phyloP scores from a whole-genome alignment of 768 basidiomycete species.

The Kwoniella shandongensis region DNA sequence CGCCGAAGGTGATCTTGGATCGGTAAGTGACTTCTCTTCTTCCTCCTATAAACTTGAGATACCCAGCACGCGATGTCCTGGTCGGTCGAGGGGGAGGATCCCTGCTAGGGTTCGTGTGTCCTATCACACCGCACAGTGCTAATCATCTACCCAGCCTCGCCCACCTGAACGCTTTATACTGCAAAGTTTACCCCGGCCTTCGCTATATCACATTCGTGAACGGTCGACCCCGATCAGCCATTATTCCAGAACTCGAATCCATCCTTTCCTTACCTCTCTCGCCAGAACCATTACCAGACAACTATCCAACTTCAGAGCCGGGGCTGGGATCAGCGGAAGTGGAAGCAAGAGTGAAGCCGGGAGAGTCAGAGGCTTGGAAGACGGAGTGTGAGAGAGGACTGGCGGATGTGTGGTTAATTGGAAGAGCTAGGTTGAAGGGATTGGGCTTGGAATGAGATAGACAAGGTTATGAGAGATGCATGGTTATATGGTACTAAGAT shows the following conservation, averaged over 20 bases:
- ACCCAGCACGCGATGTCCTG: no score
- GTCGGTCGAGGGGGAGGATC: no score
- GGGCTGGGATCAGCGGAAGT: slow-evolving; percentile 19
- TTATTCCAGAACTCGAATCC: slow-evolving; percentile 78
- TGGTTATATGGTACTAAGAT: background rate
- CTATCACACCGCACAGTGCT: background rate
- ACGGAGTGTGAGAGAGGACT: slow-evolving; percentile 72
- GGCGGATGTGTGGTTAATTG: slow-evolving; percentile 71
- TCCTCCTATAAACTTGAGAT: no score
- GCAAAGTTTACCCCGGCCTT: slow-evolving; percentile 68
- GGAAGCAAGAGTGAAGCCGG: background rate
- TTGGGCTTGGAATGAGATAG: slow-evolving; percentile 19
- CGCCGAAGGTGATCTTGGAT: slow-evolving; percentile 70
- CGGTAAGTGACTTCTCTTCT: slow-evolving; percentile 54
- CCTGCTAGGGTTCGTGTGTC: no score
- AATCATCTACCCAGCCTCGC: slow-evolving; percentile 55
- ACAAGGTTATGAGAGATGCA: background rate
- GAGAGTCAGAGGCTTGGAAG: slow-evolving; percentile 60
- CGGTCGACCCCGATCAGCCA: slow-evolving; percentile 68
- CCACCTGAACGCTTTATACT: slow-evolving; percentile 76
- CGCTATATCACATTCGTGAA: slow-evolving; percentile 92
- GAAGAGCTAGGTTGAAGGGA: slow-evolving; percentile 53
- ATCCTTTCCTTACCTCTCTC: slow-evolving; percentile 56
- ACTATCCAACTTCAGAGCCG: slow-evolving; percentile 54
- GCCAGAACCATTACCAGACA: slow-evolving; percentile 31